Evolutionary conservation across 164 flowering plant species (phyloP).

Genomic region (Kalanchoe fedtschenkoi): DNA sequence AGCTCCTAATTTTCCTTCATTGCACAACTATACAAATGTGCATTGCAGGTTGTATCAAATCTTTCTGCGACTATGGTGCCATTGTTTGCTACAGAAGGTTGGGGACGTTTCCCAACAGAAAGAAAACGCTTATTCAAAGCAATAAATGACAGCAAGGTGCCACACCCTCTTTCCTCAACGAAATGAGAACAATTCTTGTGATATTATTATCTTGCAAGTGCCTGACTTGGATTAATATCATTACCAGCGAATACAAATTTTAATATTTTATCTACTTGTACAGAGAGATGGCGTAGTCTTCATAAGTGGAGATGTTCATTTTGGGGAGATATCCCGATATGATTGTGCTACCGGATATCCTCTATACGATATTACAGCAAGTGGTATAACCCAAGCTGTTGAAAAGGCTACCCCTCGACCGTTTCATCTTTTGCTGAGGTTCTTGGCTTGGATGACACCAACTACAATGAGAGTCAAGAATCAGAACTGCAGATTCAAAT

Average conservation of each 20-base stretch:
- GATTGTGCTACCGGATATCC: conserved; percentile 64
- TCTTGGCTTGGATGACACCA: conserved; percentile 49
- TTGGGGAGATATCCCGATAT: conserved; percentile 58
- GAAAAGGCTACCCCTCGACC: conserved; percentile 44
- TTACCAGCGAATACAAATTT: not conserved
- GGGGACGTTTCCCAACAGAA: conserved; percentile 74
- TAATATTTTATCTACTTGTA: conserved; percentile 2
- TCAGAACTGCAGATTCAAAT: conserved; percentile 40
- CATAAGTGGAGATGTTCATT: conserved; percentile 85
- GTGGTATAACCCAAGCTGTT: conserved; percentile 72
- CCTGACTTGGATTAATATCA: not conserved
- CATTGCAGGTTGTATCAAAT: conserved; percentile 57
- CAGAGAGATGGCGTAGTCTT: conserved; percentile 66
- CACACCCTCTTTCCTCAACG: not conserved
- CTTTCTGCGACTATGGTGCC: conserved; percentile 60
- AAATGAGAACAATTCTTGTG: too few species aligned
- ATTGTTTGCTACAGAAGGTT: conserved; percentile 46
- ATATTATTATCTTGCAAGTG: not conserved
- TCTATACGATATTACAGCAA: conserved; percentile 60
- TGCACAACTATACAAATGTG: not conserved
- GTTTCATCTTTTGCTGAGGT: conserved; percentile 38
- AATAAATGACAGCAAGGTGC: conserved; percentile 51
- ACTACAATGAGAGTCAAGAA: conserved; percentile 50
- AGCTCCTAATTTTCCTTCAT: not conserved
- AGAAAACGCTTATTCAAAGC: conserved; percentile 45